These are phyloP conservation scores for Ganoderma sinense DNA, from an alignment of 1,284 basidiomycete genomes.

Conservation along the genomic window DNA sequence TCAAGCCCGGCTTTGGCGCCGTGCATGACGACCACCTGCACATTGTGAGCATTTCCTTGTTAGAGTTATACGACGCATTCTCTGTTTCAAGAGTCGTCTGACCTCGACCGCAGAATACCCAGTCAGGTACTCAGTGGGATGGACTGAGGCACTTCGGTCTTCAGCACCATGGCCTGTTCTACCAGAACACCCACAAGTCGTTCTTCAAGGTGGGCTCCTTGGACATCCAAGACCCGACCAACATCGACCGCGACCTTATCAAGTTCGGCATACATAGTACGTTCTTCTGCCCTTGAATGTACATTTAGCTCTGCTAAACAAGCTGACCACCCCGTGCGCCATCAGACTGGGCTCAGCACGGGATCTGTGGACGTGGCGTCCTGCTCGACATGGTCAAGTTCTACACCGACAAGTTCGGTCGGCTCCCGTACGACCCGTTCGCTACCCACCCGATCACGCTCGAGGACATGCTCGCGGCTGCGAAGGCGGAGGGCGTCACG, in stretches of 20 bases:
- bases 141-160: constrained; percentile 71
- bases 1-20: constrained; percentile 36
- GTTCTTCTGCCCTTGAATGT: constrained; percentile 40
- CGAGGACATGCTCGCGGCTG: constrained; percentile 66
- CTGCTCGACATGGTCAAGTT: constrained; percentile 69
- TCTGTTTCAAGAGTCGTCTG: not conserved
- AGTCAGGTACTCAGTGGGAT: constrained; percentile 82
- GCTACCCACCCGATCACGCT: constrained; percentile 63
- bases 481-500: constrained; percentile 53
- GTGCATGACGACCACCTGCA: constrained; percentile 68
- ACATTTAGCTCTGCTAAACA: no score
- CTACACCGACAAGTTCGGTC: constrained; percentile 50
- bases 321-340: not conserved
- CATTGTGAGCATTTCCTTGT: constrained; percentile 51
- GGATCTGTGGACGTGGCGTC: constrained; percentile 76
- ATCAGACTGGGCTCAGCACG: constrained; percentile 78
- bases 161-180: constrained; percentile 62
- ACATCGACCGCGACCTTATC: constrained; percentile 56
- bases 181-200: constrained; percentile 62
- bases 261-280: constrained; percentile 74
- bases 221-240: constrained; percentile 55
- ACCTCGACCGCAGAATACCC: constrained; percentile 61
- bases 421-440: constrained; percentile 72
- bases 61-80: constrained; percentile 5
- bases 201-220: constrained; percentile 56